Percentiles rank a stretch among this genome's conserved stretches.
Evolutionary conservation across 1,284 basidiomycete genomes (phyloP).

Genomic region (Cryptococcus jaspeensis): DNA sequence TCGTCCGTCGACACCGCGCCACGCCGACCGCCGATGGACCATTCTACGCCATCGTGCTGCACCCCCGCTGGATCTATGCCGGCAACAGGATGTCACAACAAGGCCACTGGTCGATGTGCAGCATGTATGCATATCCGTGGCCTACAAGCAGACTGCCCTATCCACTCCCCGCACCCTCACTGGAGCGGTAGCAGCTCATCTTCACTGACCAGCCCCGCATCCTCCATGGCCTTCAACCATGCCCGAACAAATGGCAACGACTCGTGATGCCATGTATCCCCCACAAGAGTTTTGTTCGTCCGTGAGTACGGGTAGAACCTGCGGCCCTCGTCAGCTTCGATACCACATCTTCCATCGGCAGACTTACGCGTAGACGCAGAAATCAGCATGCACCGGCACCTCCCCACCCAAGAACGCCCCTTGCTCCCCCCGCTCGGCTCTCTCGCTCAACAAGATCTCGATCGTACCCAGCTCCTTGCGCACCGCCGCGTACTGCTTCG

Average conservation of each 20-base stretch:
- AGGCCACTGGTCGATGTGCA: too few relatives aligned
- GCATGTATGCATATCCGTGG: too few relatives aligned
- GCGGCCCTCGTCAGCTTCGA: background rate
- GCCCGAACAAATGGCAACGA: conserved; percentile 9
- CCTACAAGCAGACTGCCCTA: too few relatives aligned
- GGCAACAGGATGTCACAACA: too few relatives aligned
- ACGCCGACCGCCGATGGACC: too few relatives aligned
- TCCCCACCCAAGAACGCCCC: conserved; percentile 15
- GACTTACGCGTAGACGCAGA: conserved; percentile 20
- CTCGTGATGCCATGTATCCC: conserved; percentile 17
- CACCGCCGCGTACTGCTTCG: conserved; percentile 10
- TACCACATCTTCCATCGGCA: background rate
- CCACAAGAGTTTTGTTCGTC: conserved; percentile 15
- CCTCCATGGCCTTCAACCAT: conserved; percentile 16
- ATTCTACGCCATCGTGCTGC: too few relatives aligned
- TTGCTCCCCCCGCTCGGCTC: conserved; percentile 6
- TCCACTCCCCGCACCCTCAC: background rate
- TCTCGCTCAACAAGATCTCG: conserved; percentile 11
- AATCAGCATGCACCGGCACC: conserved; percentile 20
- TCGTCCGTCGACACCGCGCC: too few relatives aligned
- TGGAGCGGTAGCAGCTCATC: conserved; percentile 9
- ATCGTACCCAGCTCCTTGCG: conserved; percentile 16
- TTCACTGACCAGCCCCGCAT: conserved; percentile 9
- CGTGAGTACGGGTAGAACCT: conserved; percentile 23
- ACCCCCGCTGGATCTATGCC: too few relatives aligned